phyloP scores from a whole-genome alignment of 805 yeast genomes.

The Candida odintsovae region DNA sequence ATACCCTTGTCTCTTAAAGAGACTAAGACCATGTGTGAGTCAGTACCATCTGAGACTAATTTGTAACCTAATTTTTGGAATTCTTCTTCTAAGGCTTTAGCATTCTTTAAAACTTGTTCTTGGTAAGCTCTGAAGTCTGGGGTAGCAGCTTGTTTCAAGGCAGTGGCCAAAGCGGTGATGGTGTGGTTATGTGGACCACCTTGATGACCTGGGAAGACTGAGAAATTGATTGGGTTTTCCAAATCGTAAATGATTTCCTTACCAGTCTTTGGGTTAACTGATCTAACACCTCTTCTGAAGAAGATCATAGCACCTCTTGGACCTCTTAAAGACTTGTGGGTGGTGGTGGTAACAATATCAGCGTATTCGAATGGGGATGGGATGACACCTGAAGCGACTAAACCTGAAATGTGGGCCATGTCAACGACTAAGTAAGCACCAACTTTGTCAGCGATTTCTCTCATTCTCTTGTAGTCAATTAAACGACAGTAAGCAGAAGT shows the following conservation, averaged over 20 bases:
- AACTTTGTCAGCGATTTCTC: constrained; percentile 83
- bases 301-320: constrained; percentile 99
- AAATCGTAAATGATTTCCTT: constrained; percentile 81
- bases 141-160: constrained; percentile 83
- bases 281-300: constrained; percentile 90
- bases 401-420: constrained; percentile 97
- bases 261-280: constrained; percentile 68
- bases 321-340: constrained; percentile 96
- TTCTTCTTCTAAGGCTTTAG: constrained; percentile 67
- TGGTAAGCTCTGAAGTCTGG: constrained; percentile 90
- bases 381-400: constrained; percentile 90
- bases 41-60: constrained; percentile 90
- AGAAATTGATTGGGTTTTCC: constrained; percentile 88
- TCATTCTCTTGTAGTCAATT: constrained; percentile 86
- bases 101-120: constrained; percentile 73
- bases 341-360: constrained; percentile 95
- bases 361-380: constrained; percentile 91
- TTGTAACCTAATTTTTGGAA: constrained; percentile 59
- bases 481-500: constrained; percentile 93
- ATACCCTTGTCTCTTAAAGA: constrained; percentile 69
- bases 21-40: constrained; percentile 85
- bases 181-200: constrained; percentile 99
- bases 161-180: constrained; percentile 92
- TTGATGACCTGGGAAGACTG: constrained; percentile 99
- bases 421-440: constrained; percentile 91